Conservation (phyloP, 169 alveolate genomes). For the Besnoitia besnoiti region DNA sequence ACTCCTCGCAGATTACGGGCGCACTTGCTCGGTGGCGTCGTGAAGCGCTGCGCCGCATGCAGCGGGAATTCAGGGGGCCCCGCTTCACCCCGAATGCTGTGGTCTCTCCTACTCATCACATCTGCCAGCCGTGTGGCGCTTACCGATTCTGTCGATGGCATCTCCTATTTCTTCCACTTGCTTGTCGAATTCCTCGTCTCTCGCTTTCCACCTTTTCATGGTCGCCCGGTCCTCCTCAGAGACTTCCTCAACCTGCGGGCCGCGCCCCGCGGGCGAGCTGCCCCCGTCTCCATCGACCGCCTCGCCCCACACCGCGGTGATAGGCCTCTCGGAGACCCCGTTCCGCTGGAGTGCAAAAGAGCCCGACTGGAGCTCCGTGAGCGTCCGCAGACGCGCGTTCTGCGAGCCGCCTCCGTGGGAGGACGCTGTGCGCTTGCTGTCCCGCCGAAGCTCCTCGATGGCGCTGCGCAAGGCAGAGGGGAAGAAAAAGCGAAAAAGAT, state of each 20-base stretch:
- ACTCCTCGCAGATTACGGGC: no score
- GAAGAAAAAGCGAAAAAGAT: not conserved
- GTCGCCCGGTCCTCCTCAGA: slow-evolving; percentile 35
- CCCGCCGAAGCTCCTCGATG: slow-evolving; percentile 36
- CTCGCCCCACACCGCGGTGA: slow-evolving; percentile 8
- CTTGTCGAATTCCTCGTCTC: slow-evolving; percentile 53
- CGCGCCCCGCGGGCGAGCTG: not conserved
- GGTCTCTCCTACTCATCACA: no score
- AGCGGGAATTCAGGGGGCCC: no score
- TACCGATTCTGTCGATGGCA: slow-evolving; percentile 57
- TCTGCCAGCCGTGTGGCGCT: no score
- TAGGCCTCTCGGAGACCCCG: not conserved
- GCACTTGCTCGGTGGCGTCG: no score
- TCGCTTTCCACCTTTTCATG: slow-evolving; percentile 45
- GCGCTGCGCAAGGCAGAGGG: slow-evolving; percentile 22
- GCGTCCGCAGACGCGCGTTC: not conserved
- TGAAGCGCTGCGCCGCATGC: no score
- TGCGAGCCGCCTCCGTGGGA: not conserved
- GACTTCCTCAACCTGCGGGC: slow-evolving; percentile 27
- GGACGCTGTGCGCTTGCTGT: slow-evolving; percentile 34
- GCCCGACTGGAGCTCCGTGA: slow-evolving; percentile 34
- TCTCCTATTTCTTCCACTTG: slow-evolving; percentile 57
- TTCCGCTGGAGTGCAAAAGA: not conserved
- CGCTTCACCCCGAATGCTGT: no score
- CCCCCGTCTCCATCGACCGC: not conserved